Evolutionary conservation across 2,329 filamentous ascomycete genomes (phyloP).

Genomic region (Colletotrichum sp.): DNA sequence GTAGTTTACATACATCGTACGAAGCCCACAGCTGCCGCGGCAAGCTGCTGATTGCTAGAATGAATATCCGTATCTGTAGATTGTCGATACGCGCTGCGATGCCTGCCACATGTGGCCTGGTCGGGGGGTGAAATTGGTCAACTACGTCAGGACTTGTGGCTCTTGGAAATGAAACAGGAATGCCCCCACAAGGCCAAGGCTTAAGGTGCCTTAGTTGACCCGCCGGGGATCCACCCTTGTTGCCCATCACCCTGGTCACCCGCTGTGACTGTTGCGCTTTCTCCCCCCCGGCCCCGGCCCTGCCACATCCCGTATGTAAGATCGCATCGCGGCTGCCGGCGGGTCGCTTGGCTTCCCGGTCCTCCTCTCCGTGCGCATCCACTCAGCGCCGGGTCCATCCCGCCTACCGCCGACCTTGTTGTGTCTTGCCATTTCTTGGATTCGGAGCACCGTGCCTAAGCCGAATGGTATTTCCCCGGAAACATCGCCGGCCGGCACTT

Average conservation of each 20-base stretch:
- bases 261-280: background rate
- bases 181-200: conserved; percentile 17
- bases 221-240: background rate
- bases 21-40: background rate
- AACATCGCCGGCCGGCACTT: background rate
- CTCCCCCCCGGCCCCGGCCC: background rate
- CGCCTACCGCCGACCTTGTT: background rate
- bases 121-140: background rate
- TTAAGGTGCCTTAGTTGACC: background rate
- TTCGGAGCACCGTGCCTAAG: background rate
- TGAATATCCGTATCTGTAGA: background rate
- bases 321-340: background rate
- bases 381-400: background rate
- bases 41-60: background rate
- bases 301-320: background rate
- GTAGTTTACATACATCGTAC: background rate
- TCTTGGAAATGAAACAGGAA: conserved; percentile 14
- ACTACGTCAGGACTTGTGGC: conserved; percentile 18
- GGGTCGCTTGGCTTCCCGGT: conserved; percentile 1
- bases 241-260: background rate
- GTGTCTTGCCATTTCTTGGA: background rate
- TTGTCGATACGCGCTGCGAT: background rate
- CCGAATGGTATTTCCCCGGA: background rate
- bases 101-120: background rate
- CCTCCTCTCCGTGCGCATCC: background rate